A percentile compares a stretch with the other conserved stretches of the same genome.
phyloP scores from a whole-genome alignment of 495 filamentous ascomycete species.

The Pseudevernia furfuracea region DNA sequence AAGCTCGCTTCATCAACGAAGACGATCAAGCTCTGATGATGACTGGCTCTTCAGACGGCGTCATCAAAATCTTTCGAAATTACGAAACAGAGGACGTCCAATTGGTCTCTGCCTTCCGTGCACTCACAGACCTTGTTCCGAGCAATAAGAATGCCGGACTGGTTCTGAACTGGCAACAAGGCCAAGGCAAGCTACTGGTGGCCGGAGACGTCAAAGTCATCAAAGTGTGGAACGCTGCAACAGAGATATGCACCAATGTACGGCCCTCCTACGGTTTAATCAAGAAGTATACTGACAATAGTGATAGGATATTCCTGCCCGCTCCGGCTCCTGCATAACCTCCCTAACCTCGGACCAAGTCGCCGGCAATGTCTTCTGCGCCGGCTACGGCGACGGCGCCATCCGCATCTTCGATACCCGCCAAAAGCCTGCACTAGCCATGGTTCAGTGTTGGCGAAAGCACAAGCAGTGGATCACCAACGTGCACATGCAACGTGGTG shows the following conservation, averaged over 20 bases:
- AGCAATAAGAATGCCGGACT: slow-evolving; percentile 89
- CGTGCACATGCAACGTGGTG: slow-evolving; percentile 94
- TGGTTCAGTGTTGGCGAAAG: slow-evolving; percentile 94
- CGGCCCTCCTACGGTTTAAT: slow-evolving; percentile 15
- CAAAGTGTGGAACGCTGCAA: slow-evolving; percentile 87
- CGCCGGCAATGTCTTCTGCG: slow-evolving; percentile 89
- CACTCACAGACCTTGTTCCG: slow-evolving; percentile 82
- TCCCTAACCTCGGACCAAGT: slow-evolving; percentile 95
- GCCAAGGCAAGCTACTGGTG: slow-evolving; percentile 86
- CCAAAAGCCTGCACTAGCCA: slow-evolving; percentile 66
- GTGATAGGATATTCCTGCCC: slow-evolving; percentile 78
- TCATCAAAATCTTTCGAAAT: slow-evolving; percentile 87
- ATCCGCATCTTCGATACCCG: slow-evolving; percentile 92
- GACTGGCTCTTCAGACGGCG: slow-evolving; percentile 90
- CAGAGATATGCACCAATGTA: slow-evolving; percentile 81
- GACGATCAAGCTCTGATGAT: slow-evolving; percentile 92
- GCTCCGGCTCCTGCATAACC: slow-evolving; percentile 92
- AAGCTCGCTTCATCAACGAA: slow-evolving; percentile 94
- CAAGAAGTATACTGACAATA: neutral
- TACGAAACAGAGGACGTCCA: slow-evolving; percentile 69
- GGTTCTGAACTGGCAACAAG: slow-evolving; percentile 97
- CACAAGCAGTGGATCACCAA: slow-evolving; percentile 91
- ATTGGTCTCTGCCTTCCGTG: slow-evolving; percentile 87
- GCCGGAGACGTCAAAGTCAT: slow-evolving; percentile 95
- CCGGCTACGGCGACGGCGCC: slow-evolving; percentile 95